Evolutionary conservation across 106 monocot species (phyloP).

Genomic region (Triglochin maritima): DNA sequence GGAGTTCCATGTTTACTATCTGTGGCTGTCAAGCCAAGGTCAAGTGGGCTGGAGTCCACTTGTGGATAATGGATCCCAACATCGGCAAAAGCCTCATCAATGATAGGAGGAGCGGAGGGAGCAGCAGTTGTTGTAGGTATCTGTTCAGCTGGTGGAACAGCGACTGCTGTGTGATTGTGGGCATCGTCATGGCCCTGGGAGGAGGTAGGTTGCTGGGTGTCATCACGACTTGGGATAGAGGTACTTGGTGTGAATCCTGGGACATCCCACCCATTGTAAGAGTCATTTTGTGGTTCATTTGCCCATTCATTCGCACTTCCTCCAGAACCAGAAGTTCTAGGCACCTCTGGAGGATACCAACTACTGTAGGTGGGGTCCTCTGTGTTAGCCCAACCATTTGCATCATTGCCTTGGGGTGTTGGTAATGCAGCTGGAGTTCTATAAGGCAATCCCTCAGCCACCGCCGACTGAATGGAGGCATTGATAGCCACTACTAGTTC

Average conservation of each 20-base stretch:
- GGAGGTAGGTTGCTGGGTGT: too few species aligned
- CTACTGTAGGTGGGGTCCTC: neutral
- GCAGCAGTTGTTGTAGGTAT: constrained; percentile 6
- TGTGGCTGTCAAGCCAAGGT: neutral
- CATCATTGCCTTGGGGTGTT: neutral
- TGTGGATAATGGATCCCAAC: constrained; percentile 8
- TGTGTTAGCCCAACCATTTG: constrained; percentile 1
- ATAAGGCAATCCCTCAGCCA: constrained; percentile 5
- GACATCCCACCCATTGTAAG: constrained; percentile 35
- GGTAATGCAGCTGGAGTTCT: neutral
- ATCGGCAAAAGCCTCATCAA: neutral
- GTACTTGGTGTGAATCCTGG: constrained; percentile 10
- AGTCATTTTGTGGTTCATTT: neutral
- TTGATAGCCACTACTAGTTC: constrained; percentile 15
- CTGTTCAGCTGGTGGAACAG: neutral
- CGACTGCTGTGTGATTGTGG: neutral
- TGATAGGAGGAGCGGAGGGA: constrained; percentile 12
- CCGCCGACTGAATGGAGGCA: constrained; percentile 15
- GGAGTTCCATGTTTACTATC: neutral
- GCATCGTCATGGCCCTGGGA: neutral
- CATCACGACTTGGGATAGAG: too few species aligned
- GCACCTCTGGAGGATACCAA: constrained; percentile 1
- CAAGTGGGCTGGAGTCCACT: constrained; percentile 8
- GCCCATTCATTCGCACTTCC: neutral
- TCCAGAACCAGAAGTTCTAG: neutral